These are phyloP conservation scores for Pyronema domesticum DNA, from an alignment of 495 filamentous ascomycete genomes.

Conservation along the genomic window DNA sequence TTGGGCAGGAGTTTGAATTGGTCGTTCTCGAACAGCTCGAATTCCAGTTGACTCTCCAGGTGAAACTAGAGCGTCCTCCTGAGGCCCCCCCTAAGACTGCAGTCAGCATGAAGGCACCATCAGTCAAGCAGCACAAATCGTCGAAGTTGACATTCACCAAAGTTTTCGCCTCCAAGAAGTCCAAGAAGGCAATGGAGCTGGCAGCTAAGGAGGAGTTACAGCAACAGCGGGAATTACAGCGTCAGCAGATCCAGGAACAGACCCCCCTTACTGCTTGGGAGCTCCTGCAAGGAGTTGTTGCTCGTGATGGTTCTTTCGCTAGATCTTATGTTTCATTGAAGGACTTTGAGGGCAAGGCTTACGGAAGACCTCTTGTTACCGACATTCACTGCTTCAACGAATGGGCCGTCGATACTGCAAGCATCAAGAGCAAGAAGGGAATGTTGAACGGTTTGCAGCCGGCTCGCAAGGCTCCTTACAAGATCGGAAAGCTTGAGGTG, in stretches of 20 bases:
- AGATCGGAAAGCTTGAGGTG: slow-evolving; percentile 79
- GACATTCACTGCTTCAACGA: slow-evolving; percentile 93
- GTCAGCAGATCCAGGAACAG: slow-evolving; percentile 49
- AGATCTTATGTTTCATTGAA: slow-evolving; percentile 83
- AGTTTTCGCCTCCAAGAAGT: slow-evolving; percentile 84
- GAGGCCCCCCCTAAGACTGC: slow-evolving; percentile 36
- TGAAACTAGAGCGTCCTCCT: slow-evolving; percentile 71
- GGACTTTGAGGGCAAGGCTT: slow-evolving; percentile 73
- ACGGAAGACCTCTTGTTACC: slow-evolving; percentile 66
- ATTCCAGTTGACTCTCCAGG: slow-evolving; percentile 90
- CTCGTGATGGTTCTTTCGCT: slow-evolving; percentile 79
- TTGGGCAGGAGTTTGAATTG: slow-evolving; percentile 95
- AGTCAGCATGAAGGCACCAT: slow-evolving; percentile 30
- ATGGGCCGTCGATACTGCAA: slow-evolving; percentile 76
- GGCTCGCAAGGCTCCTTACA: slow-evolving; percentile 65
- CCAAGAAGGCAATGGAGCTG: slow-evolving; percentile 75
- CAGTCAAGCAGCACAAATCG: slow-evolving; percentile 32
- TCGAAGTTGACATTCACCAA: slow-evolving; percentile 77
- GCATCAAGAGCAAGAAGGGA: slow-evolving; percentile 76
- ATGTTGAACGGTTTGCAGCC: slow-evolving; percentile 39
- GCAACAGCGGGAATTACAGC: slow-evolving; percentile 64
- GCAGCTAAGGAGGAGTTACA: slow-evolving; percentile 49
- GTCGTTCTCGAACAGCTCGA: slow-evolving; percentile 92
- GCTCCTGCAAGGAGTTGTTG: slow-evolving; percentile 64
- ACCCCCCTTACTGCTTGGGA: slow-evolving; percentile 57